phyloP scores from a whole-genome alignment of 345 rosid genomes.

The Eucalyptus virginea region DNA sequence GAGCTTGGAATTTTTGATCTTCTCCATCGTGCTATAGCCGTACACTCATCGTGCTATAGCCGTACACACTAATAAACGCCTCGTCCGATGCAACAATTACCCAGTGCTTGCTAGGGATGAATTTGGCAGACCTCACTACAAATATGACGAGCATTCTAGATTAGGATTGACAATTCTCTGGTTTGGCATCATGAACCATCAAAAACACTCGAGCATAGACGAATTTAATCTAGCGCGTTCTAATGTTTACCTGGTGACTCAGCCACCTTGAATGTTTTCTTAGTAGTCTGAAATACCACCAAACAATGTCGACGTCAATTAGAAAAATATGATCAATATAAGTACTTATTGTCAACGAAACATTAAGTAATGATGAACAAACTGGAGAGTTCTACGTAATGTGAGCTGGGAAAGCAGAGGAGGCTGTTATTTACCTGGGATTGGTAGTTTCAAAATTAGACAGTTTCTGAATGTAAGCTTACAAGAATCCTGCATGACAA shows the following conservation, averaged over 20 bases:
- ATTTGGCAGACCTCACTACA: constrained; percentile 22
- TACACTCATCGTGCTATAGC: constrained; percentile 2
- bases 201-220: neutral
- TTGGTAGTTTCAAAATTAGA: too few species aligned
- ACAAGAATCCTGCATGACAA: too few species aligned
- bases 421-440: too few species aligned
- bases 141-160: neutral
- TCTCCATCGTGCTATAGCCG: too few species aligned
- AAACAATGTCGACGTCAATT: too few species aligned
- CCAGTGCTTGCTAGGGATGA: constrained; percentile 15
- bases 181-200: neutral
- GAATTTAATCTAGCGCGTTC: neutral
- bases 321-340: too few species aligned
- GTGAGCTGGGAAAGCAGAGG: too few species aligned
- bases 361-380: too few species aligned
- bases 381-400: too few species aligned
- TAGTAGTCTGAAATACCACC: too few species aligned
- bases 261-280: neutral
- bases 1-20: constrained; percentile 16
- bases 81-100: constrained; percentile 17
- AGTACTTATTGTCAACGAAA: too few species aligned
- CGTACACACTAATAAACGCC: constrained; percentile 5
- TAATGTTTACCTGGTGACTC: neutral
- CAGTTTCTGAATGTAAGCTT: too few species aligned
- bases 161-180: neutral